Percentiles rank a stretch among this genome's conserved stretches.
phyloP scores from a whole-genome alignment of 345 rosid species.

The Sonneratia caseolaris region DNA sequence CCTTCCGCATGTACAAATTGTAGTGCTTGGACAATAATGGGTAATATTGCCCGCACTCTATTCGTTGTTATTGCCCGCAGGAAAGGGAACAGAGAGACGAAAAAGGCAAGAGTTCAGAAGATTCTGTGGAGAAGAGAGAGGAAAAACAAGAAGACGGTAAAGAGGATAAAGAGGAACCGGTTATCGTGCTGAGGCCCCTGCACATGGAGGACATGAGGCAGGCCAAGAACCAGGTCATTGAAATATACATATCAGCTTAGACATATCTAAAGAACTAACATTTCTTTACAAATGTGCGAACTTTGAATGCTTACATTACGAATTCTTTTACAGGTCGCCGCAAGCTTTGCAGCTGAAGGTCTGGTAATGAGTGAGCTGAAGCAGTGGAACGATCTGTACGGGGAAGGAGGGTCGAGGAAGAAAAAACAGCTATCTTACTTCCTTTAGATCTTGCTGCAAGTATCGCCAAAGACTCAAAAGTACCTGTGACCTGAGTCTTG shows the following conservation, averaged over 20 bases:
- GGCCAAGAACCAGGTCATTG: constrained; percentile 81
- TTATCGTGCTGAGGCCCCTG: constrained; percentile 56
- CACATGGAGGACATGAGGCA: constrained; percentile 86
- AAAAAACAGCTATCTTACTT: constrained; percentile 73
- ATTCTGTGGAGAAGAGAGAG: constrained; percentile 28
- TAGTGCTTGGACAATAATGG: not conserved
- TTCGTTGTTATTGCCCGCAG: constrained; percentile 16
- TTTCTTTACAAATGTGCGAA: not conserved
- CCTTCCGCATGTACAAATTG: not conserved
- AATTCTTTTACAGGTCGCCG: constrained; percentile 50
- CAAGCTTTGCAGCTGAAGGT: constrained; percentile 85
- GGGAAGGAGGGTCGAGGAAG: constrained; percentile 94
- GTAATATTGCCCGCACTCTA: not conserved
- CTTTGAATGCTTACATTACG: not conserved
- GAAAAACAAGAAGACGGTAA: constrained; percentile 56
- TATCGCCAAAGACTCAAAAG: not conserved
- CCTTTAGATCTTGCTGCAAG: constrained; percentile 31
- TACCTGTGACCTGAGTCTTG: not conserved
- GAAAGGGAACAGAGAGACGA: constrained; percentile 56
- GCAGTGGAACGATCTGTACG: constrained; percentile 84
- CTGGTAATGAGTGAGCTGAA: constrained; percentile 65
- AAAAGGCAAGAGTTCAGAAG: constrained; percentile 47
- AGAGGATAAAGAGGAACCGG: constrained; percentile 35
- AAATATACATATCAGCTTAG: not conserved
- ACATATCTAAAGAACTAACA: not conserved